Percentiles rank a stretch among this genome's conserved stretches.
Conservation (phyloP, 108 stramenopile species). For the Skeletonema potamos region DNA sequence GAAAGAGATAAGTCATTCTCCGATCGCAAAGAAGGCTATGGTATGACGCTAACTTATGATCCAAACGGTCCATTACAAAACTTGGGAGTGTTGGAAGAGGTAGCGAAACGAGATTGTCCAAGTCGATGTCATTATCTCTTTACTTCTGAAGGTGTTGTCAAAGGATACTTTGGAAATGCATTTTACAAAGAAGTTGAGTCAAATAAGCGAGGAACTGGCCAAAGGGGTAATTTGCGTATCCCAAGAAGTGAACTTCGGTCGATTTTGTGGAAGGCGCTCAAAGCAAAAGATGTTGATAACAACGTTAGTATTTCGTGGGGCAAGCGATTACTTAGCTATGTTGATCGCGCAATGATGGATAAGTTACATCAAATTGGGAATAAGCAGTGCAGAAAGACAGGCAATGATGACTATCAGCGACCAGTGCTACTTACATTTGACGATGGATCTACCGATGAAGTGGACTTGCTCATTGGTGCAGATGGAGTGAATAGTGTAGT, state of each 20-base stretch:
- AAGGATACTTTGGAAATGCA: slow-evolving; percentile 87
- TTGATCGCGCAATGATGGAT: slow-evolving; percentile 35
- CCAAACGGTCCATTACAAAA: slow-evolving; percentile 69
- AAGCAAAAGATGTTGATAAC: slow-evolving; percentile 1
- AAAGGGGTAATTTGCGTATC: slow-evolving; percentile 83
- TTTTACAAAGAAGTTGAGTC: slow-evolving; percentile 33
- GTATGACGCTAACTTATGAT: slow-evolving; percentile 84
- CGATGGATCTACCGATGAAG: slow-evolving; percentile 48
- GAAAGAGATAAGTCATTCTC: slow-evolving; percentile 60
- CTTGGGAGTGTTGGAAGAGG: slow-evolving; percentile 68
- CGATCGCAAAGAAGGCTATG: slow-evolving; percentile 77
- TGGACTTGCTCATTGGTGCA: slow-evolving; percentile 79
- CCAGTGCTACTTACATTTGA: slow-evolving; percentile 45
- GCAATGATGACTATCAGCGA: slow-evolving; percentile 9
- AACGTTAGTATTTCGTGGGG: slow-evolving; percentile 23
- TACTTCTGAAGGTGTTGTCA: slow-evolving; percentile 36
- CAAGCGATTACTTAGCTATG: slow-evolving; percentile 35
- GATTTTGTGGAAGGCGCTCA: slow-evolving; percentile 56
- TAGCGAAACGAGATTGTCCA: slow-evolving; percentile 75
- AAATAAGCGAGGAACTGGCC: slow-evolving; percentile 54
- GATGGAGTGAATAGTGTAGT: slow-evolving; percentile 83
- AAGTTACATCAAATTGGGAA: slow-evolving; percentile 33
- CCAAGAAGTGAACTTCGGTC: slow-evolving; percentile 63
- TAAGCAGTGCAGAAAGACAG: neutral
- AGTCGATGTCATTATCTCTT: slow-evolving; percentile 83